Base-by-base conservation (phyloP, 305 asterid species). In the Euphrasia arctica region DNA sequence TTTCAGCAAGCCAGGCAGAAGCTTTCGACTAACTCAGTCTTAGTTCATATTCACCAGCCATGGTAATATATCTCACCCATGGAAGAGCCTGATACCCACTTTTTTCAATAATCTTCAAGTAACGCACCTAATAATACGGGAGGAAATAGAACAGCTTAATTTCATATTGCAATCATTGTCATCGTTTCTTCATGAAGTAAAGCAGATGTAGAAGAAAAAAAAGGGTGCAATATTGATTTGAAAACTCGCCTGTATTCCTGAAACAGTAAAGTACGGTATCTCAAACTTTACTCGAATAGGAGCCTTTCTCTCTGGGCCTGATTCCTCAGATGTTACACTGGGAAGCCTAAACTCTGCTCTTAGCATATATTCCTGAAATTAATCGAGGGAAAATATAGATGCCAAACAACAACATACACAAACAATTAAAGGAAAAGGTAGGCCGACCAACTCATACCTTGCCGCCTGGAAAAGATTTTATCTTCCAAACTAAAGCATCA, bases 211-310 rank as follows among this genome's bases (percentile, higher is more conserved):
- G 39, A 32, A 32, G 1, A 4, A 1, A n/a, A n/a, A n/a, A n/a
- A n/a, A n/a, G n/a, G n/a, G 42, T 34, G 41, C 1, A 52, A 59
- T 54, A 54, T 42, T 29, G 41, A 36, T 42, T 49, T 34, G 54
- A 45, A 49, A 70, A 28, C 64, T 73, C 67, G 80, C 97, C 95
- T 90, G 97, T 72, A 91, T 88, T 62, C 96, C 97, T 6, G 97
- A 91, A 70, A 89, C 95, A n/a, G 98, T 91, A 78, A 89, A 91
- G 78, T 91, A 91, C 15, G 98, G 98, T 74, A 91, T 91, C 72
- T 91, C 98, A 78, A 91, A 91, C 75, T 89, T 91, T 67, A 91
- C 92, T 60, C 88, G 79, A 4, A 91, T 79, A 8, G 98, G 98
- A 79, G 98, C 95, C 74, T 91, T 91, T 79, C 95, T 89, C 75